Percentiles rank a stretch among this genome's conserved stretches.
Conservation (phyloP, 148 eudicot species). For the Limonium bicolor region DNA sequence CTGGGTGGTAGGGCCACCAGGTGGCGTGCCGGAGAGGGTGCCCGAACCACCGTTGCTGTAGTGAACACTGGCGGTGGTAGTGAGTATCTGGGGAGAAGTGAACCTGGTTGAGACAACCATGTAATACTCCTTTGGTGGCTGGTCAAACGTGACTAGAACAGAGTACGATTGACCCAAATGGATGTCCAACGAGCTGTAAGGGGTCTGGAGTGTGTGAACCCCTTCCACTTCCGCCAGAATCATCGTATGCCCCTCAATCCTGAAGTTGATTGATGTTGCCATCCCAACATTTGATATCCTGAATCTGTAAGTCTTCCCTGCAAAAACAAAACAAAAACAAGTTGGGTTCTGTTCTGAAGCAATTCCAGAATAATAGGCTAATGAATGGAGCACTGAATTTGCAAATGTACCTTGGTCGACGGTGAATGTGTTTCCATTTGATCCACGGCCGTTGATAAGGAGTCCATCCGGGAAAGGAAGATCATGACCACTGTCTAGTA, state of each 20-base stretch:
- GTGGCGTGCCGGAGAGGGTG: constrained; percentile 26
- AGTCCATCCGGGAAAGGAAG: constrained; percentile 63
- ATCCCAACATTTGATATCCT: constrained; percentile 55
- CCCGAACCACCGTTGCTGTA: constrained; percentile 41
- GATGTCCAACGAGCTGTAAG: constrained; percentile 36
- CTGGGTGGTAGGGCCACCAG: constrained; percentile 48
- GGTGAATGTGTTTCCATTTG: constrained; percentile 37
- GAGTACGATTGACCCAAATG: constrained; percentile 67
- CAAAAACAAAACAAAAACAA: too few relatives aligned
- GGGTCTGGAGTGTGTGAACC: constrained; percentile 43
- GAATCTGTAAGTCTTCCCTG: constrained; percentile 65
- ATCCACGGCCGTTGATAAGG: constrained; percentile 52
- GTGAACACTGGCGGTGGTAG: constrained; percentile 38
- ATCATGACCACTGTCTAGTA: constrained; percentile 31
- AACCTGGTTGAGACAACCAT: constrained; percentile 51
- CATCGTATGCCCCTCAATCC: constrained; percentile 52
- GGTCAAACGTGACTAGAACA: constrained; percentile 47
- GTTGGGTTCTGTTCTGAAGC: not conserved
- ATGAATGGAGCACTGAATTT: too few relatives aligned
- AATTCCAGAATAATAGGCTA: not conserved
- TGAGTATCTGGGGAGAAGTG: constrained; percentile 38
- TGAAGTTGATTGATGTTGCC: constrained; percentile 35
- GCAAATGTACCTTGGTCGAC: constrained; percentile 42
- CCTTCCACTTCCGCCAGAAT: constrained; percentile 56
- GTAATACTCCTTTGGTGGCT: constrained; percentile 35